These are phyloP conservation scores for Chamaecrista fasciculata DNA, from an alignment of 306 rosid species.

Conservation along the genomic window DNA sequence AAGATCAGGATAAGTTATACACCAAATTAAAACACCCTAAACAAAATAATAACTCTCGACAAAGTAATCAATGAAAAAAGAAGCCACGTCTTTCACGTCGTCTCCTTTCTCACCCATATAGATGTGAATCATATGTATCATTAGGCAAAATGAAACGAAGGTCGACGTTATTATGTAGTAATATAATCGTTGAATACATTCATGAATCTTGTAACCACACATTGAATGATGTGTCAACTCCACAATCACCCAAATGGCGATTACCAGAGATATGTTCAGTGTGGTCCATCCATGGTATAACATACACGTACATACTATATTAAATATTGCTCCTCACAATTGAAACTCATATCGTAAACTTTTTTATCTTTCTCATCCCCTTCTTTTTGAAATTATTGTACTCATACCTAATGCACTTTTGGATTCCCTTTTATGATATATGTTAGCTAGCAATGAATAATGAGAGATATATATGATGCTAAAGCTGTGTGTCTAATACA, in stretches of 20 bases:
- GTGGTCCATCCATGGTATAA: slow-evolving; percentile 32
- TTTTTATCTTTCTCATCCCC: slow-evolving; percentile 5
- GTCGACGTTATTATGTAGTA: slow-evolving; percentile 12
- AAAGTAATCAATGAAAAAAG: slow-evolving; percentile 29
- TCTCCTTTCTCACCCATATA: slow-evolving; percentile 11
- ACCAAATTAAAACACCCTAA: slow-evolving; percentile 14
- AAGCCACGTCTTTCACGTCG: slow-evolving; percentile 37
- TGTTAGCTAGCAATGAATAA: no score
- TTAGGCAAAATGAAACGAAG: neutral
- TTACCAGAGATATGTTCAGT: neutral
- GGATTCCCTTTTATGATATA: slow-evolving; percentile 20
- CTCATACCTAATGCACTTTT: slow-evolving; percentile 31
- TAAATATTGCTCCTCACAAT: slow-evolving; percentile 9
- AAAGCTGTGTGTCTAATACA: neutral
- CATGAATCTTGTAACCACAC: no score
- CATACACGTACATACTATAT: no score
- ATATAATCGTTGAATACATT: no score
- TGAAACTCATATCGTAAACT: slow-evolving; percentile 7
- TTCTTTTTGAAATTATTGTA: slow-evolving; percentile 28
- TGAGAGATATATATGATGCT: neutral
- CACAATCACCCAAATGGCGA: slow-evolving; percentile 27
- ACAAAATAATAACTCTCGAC: neutral
- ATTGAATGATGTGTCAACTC: slow-evolving; percentile 28
- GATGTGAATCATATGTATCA: no score
- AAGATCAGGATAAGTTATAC: slow-evolving; percentile 29